Base-by-base conservation (phyloP, 768 basidiomycete genomes). In the Lactarius pseudohatsudake region DNA sequence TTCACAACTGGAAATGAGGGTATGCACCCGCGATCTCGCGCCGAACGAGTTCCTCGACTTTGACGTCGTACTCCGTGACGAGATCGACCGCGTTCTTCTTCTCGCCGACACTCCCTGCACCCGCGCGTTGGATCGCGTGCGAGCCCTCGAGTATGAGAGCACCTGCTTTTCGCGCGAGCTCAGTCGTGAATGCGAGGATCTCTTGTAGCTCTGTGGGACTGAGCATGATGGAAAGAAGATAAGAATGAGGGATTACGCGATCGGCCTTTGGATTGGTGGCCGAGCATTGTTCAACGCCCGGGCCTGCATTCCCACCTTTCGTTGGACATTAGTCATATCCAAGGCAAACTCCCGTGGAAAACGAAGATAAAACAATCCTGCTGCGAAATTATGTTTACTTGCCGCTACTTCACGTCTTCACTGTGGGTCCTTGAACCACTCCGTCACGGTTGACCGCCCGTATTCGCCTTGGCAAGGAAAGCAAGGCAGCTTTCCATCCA, bases 21-120 rank as follows among this genome's bases (percentile, higher is more conserved):
- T 91, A 96, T 59, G 79, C 81, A 30, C 77, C 76, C 36, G 80
- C 79, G 62, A 96, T 84, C 73, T 88, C 84, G 34, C 80, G 73
- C 77, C 86, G 88, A 59, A 97, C 92, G 56, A 94, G 79, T 67
- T 91, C 87, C 76, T 97, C 96, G 13, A 97, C 96, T 55, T 83
- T 86, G 43, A 95, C 89, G 76, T 98, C 96, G 72, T 92, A 97
- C 77, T 96, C 91, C 0, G 96, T 98, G 30, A 98, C 96, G 38
- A 98, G 81, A 78, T 97, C 96, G 26, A 95, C 94, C 3, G 94
- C 85, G 74, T 96, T 97, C 78, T 92, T 93, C 84, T 97, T 98
- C 80, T 91, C 89, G 68, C 84, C 84, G 41, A 91, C 80, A 71
- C 82, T 80, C 0, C 83, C 79, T 20, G 84, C 79, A 59, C 80